A percentile compares a stretch with the other conserved stretches of the same genome.
phyloP scores from a whole-genome alignment of 2,329 filamentous ascomycete species.

The Sporothrix euskadiensis region DNA sequence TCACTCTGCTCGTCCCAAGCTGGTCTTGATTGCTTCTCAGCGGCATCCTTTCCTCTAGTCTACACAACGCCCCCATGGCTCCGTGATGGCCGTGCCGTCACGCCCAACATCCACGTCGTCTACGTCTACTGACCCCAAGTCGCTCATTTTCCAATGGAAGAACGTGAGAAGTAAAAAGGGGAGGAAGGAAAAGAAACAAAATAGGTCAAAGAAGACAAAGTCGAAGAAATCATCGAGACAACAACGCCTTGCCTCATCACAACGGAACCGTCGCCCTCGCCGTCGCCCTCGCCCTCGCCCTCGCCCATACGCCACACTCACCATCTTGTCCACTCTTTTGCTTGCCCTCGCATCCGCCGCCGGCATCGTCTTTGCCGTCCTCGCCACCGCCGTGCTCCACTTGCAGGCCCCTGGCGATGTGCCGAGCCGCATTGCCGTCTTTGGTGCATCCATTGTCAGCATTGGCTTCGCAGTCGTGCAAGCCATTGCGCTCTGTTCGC shows the following conservation, averaged over 20 bases:
- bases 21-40: background rate
- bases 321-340: slow-evolving; percentile 37
- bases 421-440: slow-evolving; percentile 39
- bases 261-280: background rate
- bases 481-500: slow-evolving; percentile 37
- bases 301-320: slow-evolving; percentile 32
- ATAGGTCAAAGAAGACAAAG: background rate
- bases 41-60: background rate
- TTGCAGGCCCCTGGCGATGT: slow-evolving; percentile 34
- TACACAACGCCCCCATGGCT: background rate
- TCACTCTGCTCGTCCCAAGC: background rate
- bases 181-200: background rate
- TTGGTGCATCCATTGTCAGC: slow-evolving; percentile 37
- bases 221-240: background rate
- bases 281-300: background rate
- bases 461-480: slow-evolving; percentile 39
- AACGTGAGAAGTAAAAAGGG: background rate
- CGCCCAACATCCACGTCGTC: background rate
- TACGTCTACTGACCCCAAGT: slow-evolving; percentile 20
- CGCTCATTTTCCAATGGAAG: slow-evolving; percentile 20
- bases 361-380: slow-evolving; percentile 37
- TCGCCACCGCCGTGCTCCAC: slow-evolving; percentile 35
- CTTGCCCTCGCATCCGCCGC: slow-evolving; percentile 38
- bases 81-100: slow-evolving; percentile 14
- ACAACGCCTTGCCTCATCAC: background rate